A percentile compares a stretch with the other conserved stretches of the same genome.
These are phyloP conservation scores for Myriosclerotinia curreyana DNA, from an alignment of 2,329 filamentous ascomycete species.

Conservation along the genomic window DNA sequence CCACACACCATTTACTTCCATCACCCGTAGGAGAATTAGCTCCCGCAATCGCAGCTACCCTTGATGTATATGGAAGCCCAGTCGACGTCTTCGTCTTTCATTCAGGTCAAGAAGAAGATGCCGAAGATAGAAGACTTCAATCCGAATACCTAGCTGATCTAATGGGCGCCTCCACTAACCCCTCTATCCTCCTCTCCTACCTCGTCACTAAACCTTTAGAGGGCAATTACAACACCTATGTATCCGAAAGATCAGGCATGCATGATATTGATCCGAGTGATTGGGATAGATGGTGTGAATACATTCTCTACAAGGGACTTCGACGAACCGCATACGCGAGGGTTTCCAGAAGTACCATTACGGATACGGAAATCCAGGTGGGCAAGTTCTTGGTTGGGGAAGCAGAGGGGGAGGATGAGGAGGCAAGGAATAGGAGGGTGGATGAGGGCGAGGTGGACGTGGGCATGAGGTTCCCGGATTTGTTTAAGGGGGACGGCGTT, in stretches of 20 bases:
- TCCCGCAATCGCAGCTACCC: slow-evolving; percentile 92
- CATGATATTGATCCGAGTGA: slow-evolving; percentile 88
- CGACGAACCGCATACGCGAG: slow-evolving; percentile 85
- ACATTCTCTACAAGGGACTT: slow-evolving; percentile 91
- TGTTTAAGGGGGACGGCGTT: slow-evolving; percentile 84
- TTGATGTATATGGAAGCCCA: slow-evolving; percentile 85
- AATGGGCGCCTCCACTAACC: slow-evolving; percentile 79
- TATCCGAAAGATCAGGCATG: slow-evolving; percentile 84
- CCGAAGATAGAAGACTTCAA: slow-evolving; percentile 85
- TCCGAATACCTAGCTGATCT: slow-evolving; percentile 79
- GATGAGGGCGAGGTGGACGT: slow-evolving; percentile 71
- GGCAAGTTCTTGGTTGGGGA: slow-evolving; percentile 89
- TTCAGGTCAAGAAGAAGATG: slow-evolving; percentile 95
- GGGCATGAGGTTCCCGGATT: slow-evolving; percentile 75
- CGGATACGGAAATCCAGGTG: slow-evolving; percentile 94
- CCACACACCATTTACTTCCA: slow-evolving; percentile 90
- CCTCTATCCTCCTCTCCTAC: slow-evolving; percentile 83
- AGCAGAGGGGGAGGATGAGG: slow-evolving; percentile 57
- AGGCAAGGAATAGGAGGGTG: slow-evolving; percentile 57
- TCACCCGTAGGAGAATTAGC: slow-evolving; percentile 92
- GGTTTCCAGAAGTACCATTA: slow-evolving; percentile 85
- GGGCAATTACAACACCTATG: slow-evolving; percentile 97
- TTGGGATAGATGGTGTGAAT: slow-evolving; percentile 99
- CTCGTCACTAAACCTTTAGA: slow-evolving; percentile 85
- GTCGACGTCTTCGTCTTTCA: slow-evolving; percentile 98